Base-by-base conservation (phyloP, 2,329 filamentous ascomycete genomes). In the Diplocarpon mali region DNA sequence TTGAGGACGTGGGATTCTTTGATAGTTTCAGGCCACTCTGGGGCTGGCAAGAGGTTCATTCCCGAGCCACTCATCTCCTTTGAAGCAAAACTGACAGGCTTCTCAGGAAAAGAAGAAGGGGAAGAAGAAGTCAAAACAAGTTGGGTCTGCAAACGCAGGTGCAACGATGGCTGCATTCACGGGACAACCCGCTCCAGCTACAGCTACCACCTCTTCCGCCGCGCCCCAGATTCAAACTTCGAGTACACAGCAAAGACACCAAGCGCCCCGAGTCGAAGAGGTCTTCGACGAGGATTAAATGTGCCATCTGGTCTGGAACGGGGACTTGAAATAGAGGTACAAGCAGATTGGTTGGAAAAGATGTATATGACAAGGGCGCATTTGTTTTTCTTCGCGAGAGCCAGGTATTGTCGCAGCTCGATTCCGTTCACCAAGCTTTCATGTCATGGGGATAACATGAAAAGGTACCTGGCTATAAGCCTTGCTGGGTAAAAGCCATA, bases 1-100 rank as follows among this genome's bases (percentile, higher is more conserved):
- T 95, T 70, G 92, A 98, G 64, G 92, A 98, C 62, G 92, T 98
- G 24, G 94, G 90, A 7, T 96, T 98, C 69, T 83, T 98, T 65
- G 92, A 98, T 63, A 93, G 85, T 60, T 98, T 98, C 75, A 83
- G 83, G 61, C 92, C 92, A 15, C 68, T 95, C 5, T 98, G 92
- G 90, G 92, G 87, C 48, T 98, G 92, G 92, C 92, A 98, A 65
- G 89, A 95, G 77, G 87, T 93, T 62, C 65, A 76, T 65, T 36
- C 7, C 5, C 13, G 17, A 38, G 24, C 31, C 24, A 24, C 3
- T 15, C 15, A 4, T 13, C 35, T 27, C 13, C 12, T 40, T 5
- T 20, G 45, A 29, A 27, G 27, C 27, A 42, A 34, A 29, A 29
- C 44, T 49, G 41, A 51, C 13, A 39, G 6, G 6, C 34, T 15